A percentile compares a stretch with the other conserved stretches of the same genome.
phyloP scores from a whole-genome alignment of 176 grass and related monocot species.

The Cymbopogon citratus region DNA sequence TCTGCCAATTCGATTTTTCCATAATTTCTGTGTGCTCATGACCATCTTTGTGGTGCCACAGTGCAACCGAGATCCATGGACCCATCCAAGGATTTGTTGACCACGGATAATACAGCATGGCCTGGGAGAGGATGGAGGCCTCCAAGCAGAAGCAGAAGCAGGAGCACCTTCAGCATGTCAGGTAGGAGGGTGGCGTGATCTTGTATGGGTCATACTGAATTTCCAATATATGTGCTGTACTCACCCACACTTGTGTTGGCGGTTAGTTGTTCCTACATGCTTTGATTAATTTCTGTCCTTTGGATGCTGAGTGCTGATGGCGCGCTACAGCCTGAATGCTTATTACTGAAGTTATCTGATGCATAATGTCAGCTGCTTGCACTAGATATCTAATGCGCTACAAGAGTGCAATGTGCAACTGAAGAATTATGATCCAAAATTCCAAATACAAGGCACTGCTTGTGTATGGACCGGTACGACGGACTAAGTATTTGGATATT shows the following conservation, averaged over 20 bases:
- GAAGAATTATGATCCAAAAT: too few relatives aligned
- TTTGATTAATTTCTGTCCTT: background rate
- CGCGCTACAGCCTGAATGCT: background rate
- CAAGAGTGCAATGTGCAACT: too few relatives aligned
- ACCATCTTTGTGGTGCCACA: slow-evolving; percentile 5
- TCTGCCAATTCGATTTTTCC: too few relatives aligned
- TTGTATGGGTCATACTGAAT: slow-evolving; percentile 63
- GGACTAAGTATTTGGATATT: too few relatives aligned
- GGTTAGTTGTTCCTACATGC: background rate
- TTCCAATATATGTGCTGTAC: slow-evolving; percentile 54
- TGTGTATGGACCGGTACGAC: too few relatives aligned
- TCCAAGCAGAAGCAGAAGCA: slow-evolving; percentile 74
- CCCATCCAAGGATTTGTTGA: slow-evolving; percentile 78
- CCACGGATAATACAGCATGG: slow-evolving; percentile 81
- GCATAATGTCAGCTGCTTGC: too few relatives aligned
- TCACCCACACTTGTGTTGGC: background rate
- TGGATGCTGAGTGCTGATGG: background rate
- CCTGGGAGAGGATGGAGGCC: slow-evolving; percentile 74
- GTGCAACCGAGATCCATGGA: slow-evolving; percentile 97
- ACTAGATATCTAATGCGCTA: too few relatives aligned
- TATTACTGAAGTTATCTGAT: background rate
- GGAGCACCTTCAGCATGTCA: slow-evolving; percentile 45
- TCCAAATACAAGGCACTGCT: too few relatives aligned
- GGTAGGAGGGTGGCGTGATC: slow-evolving; percentile 39
- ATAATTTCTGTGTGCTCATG: background rate